phyloP scores from a whole-genome alignment of 495 filamentous ascomycete species.

The Glarea lozoyensis region DNA sequence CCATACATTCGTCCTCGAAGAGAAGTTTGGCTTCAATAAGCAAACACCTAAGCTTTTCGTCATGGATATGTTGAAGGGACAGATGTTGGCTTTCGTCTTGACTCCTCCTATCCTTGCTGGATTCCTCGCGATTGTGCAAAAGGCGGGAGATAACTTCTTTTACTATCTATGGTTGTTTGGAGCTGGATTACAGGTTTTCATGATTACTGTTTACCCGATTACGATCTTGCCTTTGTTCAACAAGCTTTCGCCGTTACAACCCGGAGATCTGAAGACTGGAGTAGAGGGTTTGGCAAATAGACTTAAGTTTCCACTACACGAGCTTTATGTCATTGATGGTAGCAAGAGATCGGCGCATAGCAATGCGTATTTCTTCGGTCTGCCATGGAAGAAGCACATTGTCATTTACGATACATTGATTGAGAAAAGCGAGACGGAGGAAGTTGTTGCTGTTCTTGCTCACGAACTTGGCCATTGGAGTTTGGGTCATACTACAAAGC shows the following conservation, averaged over 20 bases:
- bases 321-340: conserved; percentile 93
- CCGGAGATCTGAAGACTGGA: conserved; percentile 75
- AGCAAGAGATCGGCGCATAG: conserved; percentile 95
- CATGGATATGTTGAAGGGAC: conserved; percentile 85
- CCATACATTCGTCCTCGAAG: conserved; percentile 89
- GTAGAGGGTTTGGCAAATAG: conserved; percentile 79
- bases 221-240: conserved; percentile 94
- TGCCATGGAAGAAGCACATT: conserved; percentile 99
- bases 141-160: conserved; percentile 87
- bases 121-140: conserved; percentile 84
- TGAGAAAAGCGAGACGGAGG: conserved; percentile 82
- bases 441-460: conserved; percentile 89
- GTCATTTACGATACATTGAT: conserved; percentile 97
- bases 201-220: conserved; percentile 93
- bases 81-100: conserved; percentile 68
- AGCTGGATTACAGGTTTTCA: conserved; percentile 78
- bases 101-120: conserved; percentile 81
- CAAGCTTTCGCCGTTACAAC: conserved; percentile 87
- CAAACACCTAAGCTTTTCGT: conserved; percentile 84
- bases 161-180: conserved; percentile 95
- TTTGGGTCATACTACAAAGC: conserved; percentile 83
- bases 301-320: conserved; percentile 81
- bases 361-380: conserved; percentile 96
- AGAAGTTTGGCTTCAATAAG: conserved; percentile 98
- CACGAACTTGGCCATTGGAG: conserved; percentile 98